These are phyloP conservation scores for Termitomyces sp. DNA, from an alignment of 768 basidiomycete species.

Conservation along the genomic window DNA sequence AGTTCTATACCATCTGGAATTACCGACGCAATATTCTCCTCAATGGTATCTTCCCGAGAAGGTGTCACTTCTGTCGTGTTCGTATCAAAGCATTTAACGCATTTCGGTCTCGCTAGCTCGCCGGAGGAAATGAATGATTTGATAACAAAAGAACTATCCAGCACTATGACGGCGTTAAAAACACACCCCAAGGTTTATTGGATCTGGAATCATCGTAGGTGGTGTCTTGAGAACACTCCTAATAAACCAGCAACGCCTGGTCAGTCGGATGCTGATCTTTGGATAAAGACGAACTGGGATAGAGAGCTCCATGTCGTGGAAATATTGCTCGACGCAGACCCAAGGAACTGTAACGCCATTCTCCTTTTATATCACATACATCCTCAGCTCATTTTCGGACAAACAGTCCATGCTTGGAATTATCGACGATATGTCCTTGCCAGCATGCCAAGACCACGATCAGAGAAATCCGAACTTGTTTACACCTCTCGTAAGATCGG, in stretches of 20 bases:
- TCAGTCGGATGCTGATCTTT: slow-evolving; percentile 47
- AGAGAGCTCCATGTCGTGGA: slow-evolving; percentile 85
- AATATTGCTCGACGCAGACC: slow-evolving; percentile 86
- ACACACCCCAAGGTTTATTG: slow-evolving; percentile 93
- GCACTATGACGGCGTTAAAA: slow-evolving; percentile 80
- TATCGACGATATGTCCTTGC: slow-evolving; percentile 85
- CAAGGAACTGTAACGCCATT: slow-evolving; percentile 77
- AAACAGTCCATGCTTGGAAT: slow-evolving; percentile 87
- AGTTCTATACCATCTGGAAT: slow-evolving; percentile 97
- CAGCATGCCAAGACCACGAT: slow-evolving; percentile 54
- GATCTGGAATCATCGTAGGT: slow-evolving; percentile 97
- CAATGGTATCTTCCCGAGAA: slow-evolving; percentile 61
- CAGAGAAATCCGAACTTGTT: slow-evolving; percentile 64
- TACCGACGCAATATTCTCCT: slow-evolving; percentile 80
- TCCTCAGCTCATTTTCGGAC: neutral
- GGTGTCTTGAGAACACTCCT: slow-evolving; percentile 90
- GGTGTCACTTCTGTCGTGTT: slow-evolving; percentile 34
- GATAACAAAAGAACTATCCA: slow-evolving; percentile 66
- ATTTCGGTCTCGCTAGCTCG: slow-evolving; percentile 38
- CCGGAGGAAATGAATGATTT: slow-evolving; percentile 56
- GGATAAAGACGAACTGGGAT: slow-evolving; percentile 81
- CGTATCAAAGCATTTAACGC: neutral
- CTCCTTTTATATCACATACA: neutral
- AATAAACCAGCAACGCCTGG: slow-evolving; percentile 51
- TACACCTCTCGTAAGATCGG: slow-evolving; percentile 92